These are phyloP conservation scores for Apiospora phragmitis DNA, from an alignment of 2,329 filamentous ascomycete genomes.

Conservation along the genomic window DNA sequence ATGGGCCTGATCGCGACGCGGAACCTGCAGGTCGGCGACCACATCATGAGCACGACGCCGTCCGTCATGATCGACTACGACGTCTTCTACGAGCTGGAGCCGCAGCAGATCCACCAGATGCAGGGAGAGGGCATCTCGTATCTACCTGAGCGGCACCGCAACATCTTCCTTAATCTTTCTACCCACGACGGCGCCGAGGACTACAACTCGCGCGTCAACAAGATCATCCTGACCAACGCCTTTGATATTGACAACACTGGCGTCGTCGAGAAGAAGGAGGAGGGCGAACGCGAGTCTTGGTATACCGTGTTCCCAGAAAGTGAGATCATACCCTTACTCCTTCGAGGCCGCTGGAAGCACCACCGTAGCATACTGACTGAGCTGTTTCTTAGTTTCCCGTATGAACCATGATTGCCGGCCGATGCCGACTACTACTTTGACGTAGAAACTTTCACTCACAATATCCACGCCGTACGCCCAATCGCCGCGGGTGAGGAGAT, in stretches of 20 bases:
- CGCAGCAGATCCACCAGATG: constrained; percentile 28
- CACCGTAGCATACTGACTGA: too few species aligned
- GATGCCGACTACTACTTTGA: constrained; percentile 46
- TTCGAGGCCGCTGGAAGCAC: background rate
- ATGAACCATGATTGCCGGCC: constrained; percentile 47
- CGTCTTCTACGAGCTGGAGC: constrained; percentile 32
- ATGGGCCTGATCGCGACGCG: constrained; percentile 37
- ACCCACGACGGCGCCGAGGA: constrained; percentile 30
- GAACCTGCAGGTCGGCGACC: constrained; percentile 36
- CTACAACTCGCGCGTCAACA: constrained; percentile 32
- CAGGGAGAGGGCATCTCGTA: constrained; percentile 32
- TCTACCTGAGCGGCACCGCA: constrained; percentile 32
- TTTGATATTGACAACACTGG: constrained; percentile 38
- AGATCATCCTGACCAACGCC: constrained; percentile 38
- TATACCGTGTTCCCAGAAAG: constrained; percentile 41
- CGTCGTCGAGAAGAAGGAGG: constrained; percentile 23
- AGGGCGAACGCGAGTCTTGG: constrained; percentile 26
- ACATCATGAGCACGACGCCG: constrained; percentile 39
- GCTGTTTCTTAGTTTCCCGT: constrained; percentile 33
- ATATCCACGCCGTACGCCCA: constrained; percentile 38
- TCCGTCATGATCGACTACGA: constrained; percentile 41
- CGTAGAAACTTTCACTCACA: constrained; percentile 37
- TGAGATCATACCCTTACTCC: constrained; percentile 16
- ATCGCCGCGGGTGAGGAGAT: constrained; percentile 44
- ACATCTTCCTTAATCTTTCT: constrained; percentile 37